Conservation (phyloP, 306 rosid genomes). For the Quercus engelmannii region DNA sequence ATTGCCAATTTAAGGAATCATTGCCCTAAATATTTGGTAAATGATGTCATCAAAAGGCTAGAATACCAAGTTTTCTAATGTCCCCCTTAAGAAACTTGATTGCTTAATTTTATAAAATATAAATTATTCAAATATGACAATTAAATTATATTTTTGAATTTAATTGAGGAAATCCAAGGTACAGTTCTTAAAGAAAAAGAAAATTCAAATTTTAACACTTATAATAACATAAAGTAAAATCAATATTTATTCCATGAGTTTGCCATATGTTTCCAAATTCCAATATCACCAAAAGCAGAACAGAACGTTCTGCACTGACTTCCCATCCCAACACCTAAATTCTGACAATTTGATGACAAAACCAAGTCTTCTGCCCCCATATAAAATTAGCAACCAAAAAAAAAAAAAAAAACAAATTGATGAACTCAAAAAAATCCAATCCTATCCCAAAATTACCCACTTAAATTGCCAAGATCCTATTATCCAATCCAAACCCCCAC, state of each 20-base stretch:
- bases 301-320: conserved; percentile 64
- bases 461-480: background rate
- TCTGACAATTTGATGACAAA: no score
- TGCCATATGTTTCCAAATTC: background rate
- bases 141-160: no score
- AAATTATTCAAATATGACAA: no score
- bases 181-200: background rate
- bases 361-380: no score
- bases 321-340: background rate
- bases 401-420: background rate
- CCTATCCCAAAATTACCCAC: background rate
- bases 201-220: background rate
- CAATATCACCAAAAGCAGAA: conserved; percentile 55
- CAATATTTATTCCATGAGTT: conserved; percentile 12
- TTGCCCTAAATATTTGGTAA: no score
- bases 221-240: background rate
- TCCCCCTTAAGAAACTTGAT: no score
- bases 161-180: background rate
- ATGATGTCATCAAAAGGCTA: no score
- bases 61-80: no score
- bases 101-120: no score
- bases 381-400: background rate
- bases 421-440: background rate
- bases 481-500: background rate
- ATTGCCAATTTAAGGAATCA: no score